Evolutionary conservation across 257 asterid genomes (phyloP).

Genomic region (Plantago elongata): DNA sequence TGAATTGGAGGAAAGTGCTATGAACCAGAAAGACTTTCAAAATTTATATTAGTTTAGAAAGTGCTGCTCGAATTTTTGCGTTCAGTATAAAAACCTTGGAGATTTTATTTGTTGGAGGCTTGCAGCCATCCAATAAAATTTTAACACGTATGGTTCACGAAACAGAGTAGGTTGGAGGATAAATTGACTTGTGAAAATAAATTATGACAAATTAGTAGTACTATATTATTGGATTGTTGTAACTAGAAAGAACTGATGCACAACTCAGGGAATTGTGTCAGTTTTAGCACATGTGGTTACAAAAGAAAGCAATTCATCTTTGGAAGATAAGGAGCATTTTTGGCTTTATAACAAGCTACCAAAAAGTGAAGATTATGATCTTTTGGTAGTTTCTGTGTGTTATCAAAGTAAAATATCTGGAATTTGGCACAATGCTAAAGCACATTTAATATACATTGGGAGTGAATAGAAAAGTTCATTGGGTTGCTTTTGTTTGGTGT

Average conservation of each 20-base stretch:
- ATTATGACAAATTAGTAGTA: too few species aligned
- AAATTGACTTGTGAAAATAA: too few species aligned
- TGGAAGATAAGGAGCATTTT: slow-evolving; percentile 7
- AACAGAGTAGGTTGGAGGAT: too few species aligned
- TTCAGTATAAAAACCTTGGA: too few species aligned
- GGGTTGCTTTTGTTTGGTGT: slow-evolving; percentile 2
- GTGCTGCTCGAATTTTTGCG: too few species aligned
- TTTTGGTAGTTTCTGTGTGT: slow-evolving; percentile 5
- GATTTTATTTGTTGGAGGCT: too few species aligned
- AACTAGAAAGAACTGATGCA: too few species aligned
- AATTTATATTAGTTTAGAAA: not conserved
- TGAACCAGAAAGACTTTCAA: not conserved
- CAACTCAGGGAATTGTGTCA: not conserved
- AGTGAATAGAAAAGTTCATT: slow-evolving; percentile 1
- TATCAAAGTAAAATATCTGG: slow-evolving; percentile 5
- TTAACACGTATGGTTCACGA: too few species aligned
- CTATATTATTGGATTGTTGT: too few species aligned
- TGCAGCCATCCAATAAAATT: too few species aligned
- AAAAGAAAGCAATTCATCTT: not conserved
- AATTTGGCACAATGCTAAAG: slow-evolving; percentile 2
- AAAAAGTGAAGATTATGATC: slow-evolving; percentile 4
- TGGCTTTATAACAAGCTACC: slow-evolving; percentile 1
- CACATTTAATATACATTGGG: not conserved
- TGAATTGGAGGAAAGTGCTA: not conserved
- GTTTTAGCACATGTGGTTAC: slow-evolving; percentile 5